These are phyloP conservation scores for Clonostachys rosea DNA, from an alignment of 2,329 filamentous ascomycete species.

Conservation along the genomic window DNA sequence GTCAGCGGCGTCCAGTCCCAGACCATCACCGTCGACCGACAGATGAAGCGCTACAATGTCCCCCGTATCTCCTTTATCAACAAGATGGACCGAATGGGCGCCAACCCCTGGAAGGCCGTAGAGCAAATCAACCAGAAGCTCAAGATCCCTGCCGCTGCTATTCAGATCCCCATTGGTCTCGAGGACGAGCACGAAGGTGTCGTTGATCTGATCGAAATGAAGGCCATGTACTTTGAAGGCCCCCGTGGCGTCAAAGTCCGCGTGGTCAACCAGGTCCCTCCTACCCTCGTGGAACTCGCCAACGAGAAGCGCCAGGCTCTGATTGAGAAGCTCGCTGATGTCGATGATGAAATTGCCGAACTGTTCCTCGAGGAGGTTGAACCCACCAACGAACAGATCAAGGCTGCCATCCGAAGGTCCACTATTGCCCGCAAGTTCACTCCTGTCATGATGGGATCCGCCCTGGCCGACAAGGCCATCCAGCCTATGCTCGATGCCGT, in stretches of 20 bases:
- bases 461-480: slow-evolving; percentile 88
- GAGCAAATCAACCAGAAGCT: slow-evolving; percentile 98
- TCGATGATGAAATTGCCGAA: slow-evolving; percentile 96
- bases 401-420: slow-evolving; percentile 83
- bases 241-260: slow-evolving; percentile 72
- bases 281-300: slow-evolving; percentile 69
- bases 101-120: slow-evolving; percentile 95
- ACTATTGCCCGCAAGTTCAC: slow-evolving; percentile 90
- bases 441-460: slow-evolving; percentile 94
- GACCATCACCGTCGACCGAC: slow-evolving; percentile 95
- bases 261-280: slow-evolving; percentile 75
- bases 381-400: slow-evolving; percentile 79
- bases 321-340: slow-evolving; percentile 93
- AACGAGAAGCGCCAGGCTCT: slow-evolving; percentile 79
- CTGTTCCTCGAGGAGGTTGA: slow-evolving; percentile 84
- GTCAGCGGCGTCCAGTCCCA: slow-evolving; percentile 97
- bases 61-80: slow-evolving; percentile 95
- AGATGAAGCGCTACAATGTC: slow-evolving; percentile 98
- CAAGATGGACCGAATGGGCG: slow-evolving; percentile 99
- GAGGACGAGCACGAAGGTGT: slow-evolving; percentile 93
- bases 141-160: slow-evolving; percentile 84
- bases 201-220: slow-evolving; percentile 89
- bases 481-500: slow-evolving; percentile 97
- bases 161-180: slow-evolving; percentile 89
- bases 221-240: slow-evolving; percentile 88